Evolutionary conservation across 352 stramenopile species (phyloP).

Genomic region (Globisporangium sylvaticum): DNA sequence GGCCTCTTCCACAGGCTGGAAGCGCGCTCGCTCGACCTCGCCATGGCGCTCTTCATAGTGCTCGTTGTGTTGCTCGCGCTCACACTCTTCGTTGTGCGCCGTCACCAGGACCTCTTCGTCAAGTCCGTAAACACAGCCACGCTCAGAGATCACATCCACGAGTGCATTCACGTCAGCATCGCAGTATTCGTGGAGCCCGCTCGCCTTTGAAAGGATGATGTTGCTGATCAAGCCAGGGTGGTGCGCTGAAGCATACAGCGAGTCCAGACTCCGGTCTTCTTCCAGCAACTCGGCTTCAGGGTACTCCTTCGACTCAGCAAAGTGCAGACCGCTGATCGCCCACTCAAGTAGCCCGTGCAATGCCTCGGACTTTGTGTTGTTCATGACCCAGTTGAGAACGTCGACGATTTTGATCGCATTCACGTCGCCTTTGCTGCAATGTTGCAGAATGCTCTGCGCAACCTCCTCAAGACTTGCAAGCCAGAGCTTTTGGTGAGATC

Average conservation of each 20-base stretch:
- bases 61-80: conserved; percentile 56
- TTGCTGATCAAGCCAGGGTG: conserved; percentile 25
- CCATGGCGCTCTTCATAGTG: conserved; percentile 37
- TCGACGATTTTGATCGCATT: conserved; percentile 25
- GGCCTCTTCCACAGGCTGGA: conserved; percentile 19
- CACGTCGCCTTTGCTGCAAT: conserved; percentile 7
- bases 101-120: conserved; percentile 41
- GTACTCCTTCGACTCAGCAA: conserved; percentile 26
- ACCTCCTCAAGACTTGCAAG: conserved; percentile 73
- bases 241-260: conserved; percentile 31
- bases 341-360: conserved; percentile 68
- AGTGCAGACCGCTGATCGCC: conserved; percentile 74
- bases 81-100: conserved; percentile 42
- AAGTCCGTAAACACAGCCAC: conserved; percentile 22
- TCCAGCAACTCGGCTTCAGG: conserved; percentile 29
- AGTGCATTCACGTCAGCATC: conserved; percentile 4
- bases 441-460: conserved; percentile 33
- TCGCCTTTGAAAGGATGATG: conserved; percentile 28
- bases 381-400: conserved; percentile 83
- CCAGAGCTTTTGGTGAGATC: conserved; percentile 59
- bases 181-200: background rate
- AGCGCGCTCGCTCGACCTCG: conserved; percentile 15
- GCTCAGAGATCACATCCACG: conserved; percentile 18
- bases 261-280: conserved; percentile 48
- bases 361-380: conserved; percentile 75